Percentiles rank a stretch among this genome's conserved stretches.
Conservation (phyloP, 1,139 yeast genomes). For the Candida tetrigidarum region DNA sequence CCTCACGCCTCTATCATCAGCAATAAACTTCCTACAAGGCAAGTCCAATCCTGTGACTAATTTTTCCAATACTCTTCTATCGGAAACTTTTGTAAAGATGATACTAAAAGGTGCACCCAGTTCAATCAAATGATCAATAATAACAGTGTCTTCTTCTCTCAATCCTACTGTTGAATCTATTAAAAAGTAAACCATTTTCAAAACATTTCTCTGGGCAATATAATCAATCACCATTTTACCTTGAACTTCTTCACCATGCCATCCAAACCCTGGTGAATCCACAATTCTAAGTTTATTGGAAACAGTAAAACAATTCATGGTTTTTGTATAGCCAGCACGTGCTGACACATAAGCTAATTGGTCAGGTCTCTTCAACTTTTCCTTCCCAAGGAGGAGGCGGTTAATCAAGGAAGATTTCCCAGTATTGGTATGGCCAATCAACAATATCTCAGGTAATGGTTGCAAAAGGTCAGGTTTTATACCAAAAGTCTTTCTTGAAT, state of each 20-base stretch:
- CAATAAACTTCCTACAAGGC: constrained; percentile 12
- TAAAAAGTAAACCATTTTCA: constrained; percentile 63
- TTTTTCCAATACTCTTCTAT: constrained; percentile 36
- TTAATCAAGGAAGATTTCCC: constrained; percentile 84
- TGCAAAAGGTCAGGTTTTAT: constrained; percentile 30
- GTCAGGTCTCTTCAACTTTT: constrained; percentile 27
- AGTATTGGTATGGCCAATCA: constrained; percentile 81
- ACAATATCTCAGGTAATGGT: constrained; percentile 38
- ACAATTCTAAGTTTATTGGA: constrained; percentile 66
- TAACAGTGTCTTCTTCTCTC: constrained; percentile 54
- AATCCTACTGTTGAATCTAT: constrained; percentile 64
- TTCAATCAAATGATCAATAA: constrained; percentile 53
- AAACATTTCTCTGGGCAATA: constrained; percentile 51
- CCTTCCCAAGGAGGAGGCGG: constrained; percentile 42
- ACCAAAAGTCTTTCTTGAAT: constrained; percentile 32
- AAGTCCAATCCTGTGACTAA: constrained; percentile 6
- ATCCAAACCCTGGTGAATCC: constrained; percentile 91
- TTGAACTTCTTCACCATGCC: constrained; percentile 60
- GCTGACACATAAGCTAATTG: constrained; percentile 59
- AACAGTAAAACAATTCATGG: constrained; percentile 72
- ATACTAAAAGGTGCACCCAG: constrained; percentile 73
- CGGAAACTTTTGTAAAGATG: constrained; percentile 75
- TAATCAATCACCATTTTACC: constrained; percentile 72
- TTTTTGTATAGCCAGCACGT: constrained; percentile 76
- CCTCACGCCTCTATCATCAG: background rate